These are phyloP conservation scores for Cercophora newfieldiana DNA, from an alignment of 495 filamentous ascomycete genomes.

Conservation along the genomic window DNA sequence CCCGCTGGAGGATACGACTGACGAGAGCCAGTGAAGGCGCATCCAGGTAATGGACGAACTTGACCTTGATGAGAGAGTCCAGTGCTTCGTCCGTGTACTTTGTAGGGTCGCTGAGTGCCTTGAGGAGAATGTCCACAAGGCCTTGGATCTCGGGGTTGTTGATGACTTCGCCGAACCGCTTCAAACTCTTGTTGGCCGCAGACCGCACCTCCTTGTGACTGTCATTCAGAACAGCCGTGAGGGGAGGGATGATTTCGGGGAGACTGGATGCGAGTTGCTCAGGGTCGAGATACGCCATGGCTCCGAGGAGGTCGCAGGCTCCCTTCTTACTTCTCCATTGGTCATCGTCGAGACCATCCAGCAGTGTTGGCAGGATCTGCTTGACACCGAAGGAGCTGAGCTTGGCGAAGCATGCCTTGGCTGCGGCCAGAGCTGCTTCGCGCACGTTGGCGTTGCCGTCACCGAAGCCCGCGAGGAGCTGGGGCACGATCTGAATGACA, in stretches of 20 bases:
- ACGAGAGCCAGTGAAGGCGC: constrained; percentile 92
- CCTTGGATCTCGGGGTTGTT: constrained; percentile 95
- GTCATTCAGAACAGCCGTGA: constrained; percentile 91
- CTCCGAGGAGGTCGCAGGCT: constrained; percentile 91
- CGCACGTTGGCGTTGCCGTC: constrained; percentile 85
- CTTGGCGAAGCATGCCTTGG: constrained; percentile 90
- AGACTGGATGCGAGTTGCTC: constrained; percentile 89
- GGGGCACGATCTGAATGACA: constrained; percentile 90
- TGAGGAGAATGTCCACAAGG: constrained; percentile 84
- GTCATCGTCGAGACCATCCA: constrained; percentile 89
- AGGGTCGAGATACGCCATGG: constrained; percentile 97
- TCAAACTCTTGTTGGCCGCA: constrained; percentile 91
- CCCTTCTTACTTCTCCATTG: constrained; percentile 99
- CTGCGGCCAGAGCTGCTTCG: constrained; percentile 86
- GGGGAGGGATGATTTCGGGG: constrained; percentile 92
- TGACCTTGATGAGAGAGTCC: constrained; percentile 90
- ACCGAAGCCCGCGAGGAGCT: constrained; percentile 85
- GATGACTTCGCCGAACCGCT: constrained; percentile 97
- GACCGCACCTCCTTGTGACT: constrained; percentile 94
- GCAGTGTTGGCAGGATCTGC: constrained; percentile 83
- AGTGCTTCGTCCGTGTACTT: constrained; percentile 96
- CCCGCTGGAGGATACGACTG: constrained; percentile 91
- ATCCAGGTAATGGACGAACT: constrained; percentile 94
- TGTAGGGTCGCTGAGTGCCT: constrained; percentile 94
- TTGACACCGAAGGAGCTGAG: constrained; percentile 96